Evolutionary conservation across 352 stramenopile genomes (phyloP).

Genomic region (Globisporangium barbulae): DNA sequence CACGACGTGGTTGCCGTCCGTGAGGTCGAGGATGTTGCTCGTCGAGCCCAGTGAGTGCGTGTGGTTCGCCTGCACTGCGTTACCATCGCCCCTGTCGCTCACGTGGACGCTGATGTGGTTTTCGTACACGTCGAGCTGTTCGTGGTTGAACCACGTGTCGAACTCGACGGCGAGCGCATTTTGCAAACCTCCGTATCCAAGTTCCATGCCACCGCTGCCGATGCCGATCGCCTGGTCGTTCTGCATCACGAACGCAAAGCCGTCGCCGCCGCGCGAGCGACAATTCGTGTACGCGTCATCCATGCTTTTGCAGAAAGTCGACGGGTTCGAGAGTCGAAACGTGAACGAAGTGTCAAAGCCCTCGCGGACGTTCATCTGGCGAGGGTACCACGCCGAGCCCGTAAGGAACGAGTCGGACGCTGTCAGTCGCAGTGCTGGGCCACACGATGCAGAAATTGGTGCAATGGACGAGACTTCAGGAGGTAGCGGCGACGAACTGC

Average conservation of each 20-base stretch:
- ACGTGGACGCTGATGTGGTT: constrained; percentile 92
- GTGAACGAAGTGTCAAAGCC: constrained; percentile 89
- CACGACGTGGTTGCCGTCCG: constrained; percentile 56
- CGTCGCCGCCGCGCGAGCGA: constrained; percentile 65
- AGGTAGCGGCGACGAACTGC: constrained; percentile 10
- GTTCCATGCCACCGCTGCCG: constrained; percentile 57
- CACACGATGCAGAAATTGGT: constrained; percentile 49
- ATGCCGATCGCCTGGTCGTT: constrained; percentile 64
- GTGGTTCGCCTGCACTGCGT: constrained; percentile 61
- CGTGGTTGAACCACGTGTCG: constrained; percentile 91
- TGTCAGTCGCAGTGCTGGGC: constrained; percentile 76
- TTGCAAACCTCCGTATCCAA: constrained; percentile 87
- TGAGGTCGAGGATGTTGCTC: constrained; percentile 77
- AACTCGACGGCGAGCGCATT: constrained; percentile 90
- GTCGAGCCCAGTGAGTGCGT: constrained; percentile 71
- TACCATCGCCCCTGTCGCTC: constrained; percentile 21
- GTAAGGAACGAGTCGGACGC: constrained; percentile 62
- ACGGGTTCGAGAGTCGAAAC: constrained; percentile 85
- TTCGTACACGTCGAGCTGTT: constrained; percentile 86
- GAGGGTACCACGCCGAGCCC: constrained; percentile 89
- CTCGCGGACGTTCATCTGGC: constrained; percentile 86
- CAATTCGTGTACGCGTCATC: constrained; percentile 87
- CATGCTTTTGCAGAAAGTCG: constrained; percentile 81
- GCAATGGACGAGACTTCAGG: constrained; percentile 18
- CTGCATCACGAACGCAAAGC: constrained; percentile 85